Evolutionary conservation across 148 eudicot genomes (phyloP).

Genomic region (Rhododendron kiyosumense): DNA sequence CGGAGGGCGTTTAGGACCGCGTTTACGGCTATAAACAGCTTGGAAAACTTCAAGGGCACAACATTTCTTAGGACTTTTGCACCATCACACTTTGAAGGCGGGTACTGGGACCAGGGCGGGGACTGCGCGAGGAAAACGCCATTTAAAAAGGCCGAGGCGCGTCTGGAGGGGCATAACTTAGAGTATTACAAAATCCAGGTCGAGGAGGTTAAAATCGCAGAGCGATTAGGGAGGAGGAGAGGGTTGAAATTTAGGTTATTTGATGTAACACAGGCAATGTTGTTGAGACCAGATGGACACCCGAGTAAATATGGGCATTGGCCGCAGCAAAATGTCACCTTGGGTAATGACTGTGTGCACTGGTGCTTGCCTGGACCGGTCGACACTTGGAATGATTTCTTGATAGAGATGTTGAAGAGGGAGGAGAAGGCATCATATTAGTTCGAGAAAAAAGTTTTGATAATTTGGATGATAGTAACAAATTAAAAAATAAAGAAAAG

Average conservation of each 20-base stretch:
- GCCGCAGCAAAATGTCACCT: conserved; percentile 25
- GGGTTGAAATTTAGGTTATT: conserved; percentile 35
- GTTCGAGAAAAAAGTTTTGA: neutral
- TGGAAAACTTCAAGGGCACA: neutral
- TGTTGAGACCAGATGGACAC: conserved; percentile 65
- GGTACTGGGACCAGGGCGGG: conserved; percentile 13
- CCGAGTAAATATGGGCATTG: conserved; percentile 53
- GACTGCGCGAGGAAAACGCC: conserved; percentile 15
- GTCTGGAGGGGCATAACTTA: conserved; percentile 32
- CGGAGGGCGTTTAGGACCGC: conserved; percentile 8
- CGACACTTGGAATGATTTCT: conserved; percentile 59
- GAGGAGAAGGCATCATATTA: conserved; percentile 13
- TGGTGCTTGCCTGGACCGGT: conserved; percentile 73
- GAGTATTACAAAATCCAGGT: conserved; percentile 39
- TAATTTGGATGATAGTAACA: neutral
- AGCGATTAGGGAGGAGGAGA: conserved; percentile 30
- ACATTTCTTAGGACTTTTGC: conserved; percentile 10
- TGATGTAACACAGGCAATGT: conserved; percentile 49
- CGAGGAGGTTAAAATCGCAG: conserved; percentile 34
- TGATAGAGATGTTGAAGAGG: conserved; percentile 40
- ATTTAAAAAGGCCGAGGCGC: conserved; percentile 18
- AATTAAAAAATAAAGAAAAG: neutral
- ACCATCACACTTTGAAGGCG: conserved; percentile 5
- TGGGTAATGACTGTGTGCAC: conserved; percentile 59
- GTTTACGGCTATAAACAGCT: neutral